phyloP scores from a whole-genome alignment of 148 eudicot genomes.

The Silene latifolia region DNA sequence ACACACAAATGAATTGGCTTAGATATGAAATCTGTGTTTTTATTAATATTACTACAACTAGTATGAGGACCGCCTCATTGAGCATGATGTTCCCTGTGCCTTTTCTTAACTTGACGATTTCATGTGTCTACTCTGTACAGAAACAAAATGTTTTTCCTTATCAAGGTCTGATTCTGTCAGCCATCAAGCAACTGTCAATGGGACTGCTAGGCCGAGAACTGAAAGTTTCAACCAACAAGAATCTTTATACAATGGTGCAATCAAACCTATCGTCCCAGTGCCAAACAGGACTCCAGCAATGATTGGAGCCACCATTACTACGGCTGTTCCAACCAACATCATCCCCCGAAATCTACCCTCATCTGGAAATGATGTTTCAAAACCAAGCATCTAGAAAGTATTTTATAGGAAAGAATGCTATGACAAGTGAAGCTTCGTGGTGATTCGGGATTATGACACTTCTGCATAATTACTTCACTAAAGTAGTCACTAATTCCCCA shows the following conservation, averaged over 20 bases:
- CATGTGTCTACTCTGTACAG: slow-evolving; percentile 35
- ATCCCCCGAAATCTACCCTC: slow-evolving; percentile 32
- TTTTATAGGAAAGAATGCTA: slow-evolving; percentile 15
- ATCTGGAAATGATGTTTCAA: slow-evolving; percentile 45
- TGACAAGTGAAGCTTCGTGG: slow-evolving; percentile 19
- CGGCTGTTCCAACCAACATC: slow-evolving; percentile 31
- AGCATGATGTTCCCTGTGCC: neutral
- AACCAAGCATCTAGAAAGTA: slow-evolving; percentile 30
- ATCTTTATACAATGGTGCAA: slow-evolving; percentile 38
- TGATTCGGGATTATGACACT: slow-evolving; percentile 2
- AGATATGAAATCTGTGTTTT: neutral
- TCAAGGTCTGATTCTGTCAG: slow-evolving; percentile 46
- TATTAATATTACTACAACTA: neutral
- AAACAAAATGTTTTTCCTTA: slow-evolving; percentile 57
- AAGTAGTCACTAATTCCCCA: slow-evolving; percentile 8
- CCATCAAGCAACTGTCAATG: slow-evolving; percentile 39
- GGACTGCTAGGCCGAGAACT: slow-evolving; percentile 27
- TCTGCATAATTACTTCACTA: slow-evolving; percentile 3
- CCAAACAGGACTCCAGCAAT: slow-evolving; percentile 26
- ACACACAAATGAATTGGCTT: neutral
- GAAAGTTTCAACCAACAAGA: slow-evolving; percentile 40
- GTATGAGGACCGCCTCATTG: neutral
- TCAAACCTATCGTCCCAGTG: slow-evolving; percentile 28
- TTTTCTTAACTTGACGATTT: slow-evolving; percentile 5
- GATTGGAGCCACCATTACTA: slow-evolving; percentile 27